A percentile compares a stretch with the other conserved stretches of the same genome.
Conservation (phyloP, 805 yeast species). For the Starmerella stigmatis region DNA sequence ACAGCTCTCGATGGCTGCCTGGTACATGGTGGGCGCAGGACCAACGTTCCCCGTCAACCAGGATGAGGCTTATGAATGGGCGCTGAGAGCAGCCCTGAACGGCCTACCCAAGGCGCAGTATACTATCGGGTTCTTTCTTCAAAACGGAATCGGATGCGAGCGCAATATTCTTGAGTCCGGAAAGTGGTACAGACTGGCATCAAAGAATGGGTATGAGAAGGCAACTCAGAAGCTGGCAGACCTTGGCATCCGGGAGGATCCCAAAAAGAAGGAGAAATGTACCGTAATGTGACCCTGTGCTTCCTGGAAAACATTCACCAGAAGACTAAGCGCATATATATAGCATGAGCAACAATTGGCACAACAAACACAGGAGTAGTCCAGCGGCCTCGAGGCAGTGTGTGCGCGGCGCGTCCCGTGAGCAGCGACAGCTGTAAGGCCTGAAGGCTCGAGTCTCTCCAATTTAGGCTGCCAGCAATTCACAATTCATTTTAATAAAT, state of each 20-base stretch:
- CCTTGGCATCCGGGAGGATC: slow-evolving; percentile 12
- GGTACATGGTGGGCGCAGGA: slow-evolving; percentile 88
- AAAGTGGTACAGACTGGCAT: slow-evolving; percentile 68
- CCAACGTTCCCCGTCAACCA: slow-evolving; percentile 71
- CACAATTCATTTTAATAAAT: no score
- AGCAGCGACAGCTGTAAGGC: no score
- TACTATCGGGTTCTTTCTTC: slow-evolving; percentile 73
- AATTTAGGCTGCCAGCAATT: no score
- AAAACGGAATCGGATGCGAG: slow-evolving; percentile 78
- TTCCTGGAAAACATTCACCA: no score
- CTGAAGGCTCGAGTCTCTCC: no score
- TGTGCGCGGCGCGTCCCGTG: no score
- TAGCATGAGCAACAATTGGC: not conserved
- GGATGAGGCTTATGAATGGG: slow-evolving; percentile 90
- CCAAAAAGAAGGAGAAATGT: slow-evolving; percentile 35
- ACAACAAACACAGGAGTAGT: no score
- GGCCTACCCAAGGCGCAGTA: slow-evolving; percentile 75
- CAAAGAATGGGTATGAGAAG: slow-evolving; percentile 45
- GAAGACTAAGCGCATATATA: not conserved
- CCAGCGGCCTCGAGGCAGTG: no score
- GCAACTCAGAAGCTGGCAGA: slow-evolving; percentile 34
- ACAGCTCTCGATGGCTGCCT: slow-evolving; percentile 90
- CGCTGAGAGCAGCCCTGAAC: slow-evolving; percentile 66
- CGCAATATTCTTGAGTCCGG: slow-evolving; percentile 47
- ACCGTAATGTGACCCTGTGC: slow-evolving; percentile 33